Evolutionary conservation across 371 early-diverging fungal genomes (phyloP).

Genomic region (Apophysomyces elegans): DNA sequence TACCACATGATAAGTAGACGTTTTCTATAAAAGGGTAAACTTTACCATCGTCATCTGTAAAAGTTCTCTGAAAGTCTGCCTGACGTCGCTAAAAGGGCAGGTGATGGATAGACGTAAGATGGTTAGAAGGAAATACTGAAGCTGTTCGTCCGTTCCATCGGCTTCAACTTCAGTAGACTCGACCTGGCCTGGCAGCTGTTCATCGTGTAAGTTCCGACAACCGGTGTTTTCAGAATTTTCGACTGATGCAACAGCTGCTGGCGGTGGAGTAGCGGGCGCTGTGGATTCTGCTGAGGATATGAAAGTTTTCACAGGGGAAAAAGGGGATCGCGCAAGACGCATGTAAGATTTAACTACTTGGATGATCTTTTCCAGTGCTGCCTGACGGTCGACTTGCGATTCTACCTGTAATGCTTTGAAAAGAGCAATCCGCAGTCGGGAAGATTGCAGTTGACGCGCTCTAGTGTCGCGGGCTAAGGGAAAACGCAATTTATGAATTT

Average conservation of each 20-base stretch:
- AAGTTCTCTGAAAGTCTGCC: conserved; percentile 52
- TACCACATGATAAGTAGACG: conserved; percentile 16
- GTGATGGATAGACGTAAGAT: conserved; percentile 58
- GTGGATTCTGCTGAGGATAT: conserved; percentile 15
- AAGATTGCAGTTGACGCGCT: conserved; percentile 49
- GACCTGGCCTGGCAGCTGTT: neutral
- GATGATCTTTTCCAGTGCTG: conserved; percentile 47
- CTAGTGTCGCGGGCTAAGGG: conserved; percentile 39
- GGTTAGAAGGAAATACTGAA: conserved; percentile 56
- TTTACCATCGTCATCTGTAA: conserved; percentile 51
- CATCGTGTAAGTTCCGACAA: conserved; percentile 14
- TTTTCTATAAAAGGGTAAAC: conserved; percentile 9
- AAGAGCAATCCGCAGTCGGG: conserved; percentile 48
- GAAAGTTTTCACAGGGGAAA: conserved; percentile 16
- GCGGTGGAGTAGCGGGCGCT: conserved; percentile 25
- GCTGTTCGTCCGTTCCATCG: conserved; percentile 31
- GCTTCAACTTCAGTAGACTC: conserved; percentile 28
- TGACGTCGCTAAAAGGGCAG: conserved; percentile 66
- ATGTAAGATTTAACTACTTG: conserved; percentile 53
- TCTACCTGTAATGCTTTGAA: conserved; percentile 55
- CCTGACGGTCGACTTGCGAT: conserved; percentile 34
- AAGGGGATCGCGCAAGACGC: conserved; percentile 40
- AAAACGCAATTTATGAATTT: neutral
- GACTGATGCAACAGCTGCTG: conserved; percentile 8
- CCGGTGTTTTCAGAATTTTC: conserved; percentile 7